phyloP scores from a whole-genome alignment of 202 grass and related monocot genomes.

The Digitaria exilis region DNA sequence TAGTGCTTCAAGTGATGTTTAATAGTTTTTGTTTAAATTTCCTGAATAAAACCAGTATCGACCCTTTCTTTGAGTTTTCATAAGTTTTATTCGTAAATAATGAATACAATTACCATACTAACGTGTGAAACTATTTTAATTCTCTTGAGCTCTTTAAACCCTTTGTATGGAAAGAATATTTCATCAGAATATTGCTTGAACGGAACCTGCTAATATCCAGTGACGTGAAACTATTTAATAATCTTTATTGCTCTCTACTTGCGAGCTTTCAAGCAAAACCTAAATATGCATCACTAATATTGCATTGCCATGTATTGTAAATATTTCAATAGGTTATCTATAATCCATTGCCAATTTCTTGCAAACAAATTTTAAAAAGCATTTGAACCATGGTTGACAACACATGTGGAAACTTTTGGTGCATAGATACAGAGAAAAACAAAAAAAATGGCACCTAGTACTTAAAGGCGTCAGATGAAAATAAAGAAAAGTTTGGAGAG shows the following conservation, averaged over 20 bases:
- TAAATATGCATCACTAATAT: not conserved
- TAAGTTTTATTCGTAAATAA: conserved; percentile 6
- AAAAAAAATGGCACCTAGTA: not conserved
- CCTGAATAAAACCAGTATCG: not conserved
- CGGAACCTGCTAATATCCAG: not conserved
- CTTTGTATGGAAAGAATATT: not conserved
- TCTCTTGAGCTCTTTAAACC: not conserved
- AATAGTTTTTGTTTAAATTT: not conserved
- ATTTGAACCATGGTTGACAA: not conserved
- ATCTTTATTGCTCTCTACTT: not conserved
- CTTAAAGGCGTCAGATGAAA: no score
- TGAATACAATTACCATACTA: not conserved
- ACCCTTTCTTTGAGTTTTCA: not conserved
- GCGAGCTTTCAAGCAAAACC: not conserved
- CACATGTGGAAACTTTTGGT: not conserved
- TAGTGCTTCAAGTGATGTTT: not conserved
- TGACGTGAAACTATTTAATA: not conserved
- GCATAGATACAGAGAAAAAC: not conserved
- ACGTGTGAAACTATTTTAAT: not conserved
- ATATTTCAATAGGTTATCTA: not conserved
- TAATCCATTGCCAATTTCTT: not conserved
- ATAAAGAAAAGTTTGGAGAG: no score
- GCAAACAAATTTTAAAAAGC: not conserved
- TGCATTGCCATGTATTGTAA: not conserved
- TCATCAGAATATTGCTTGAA: not conserved